Percentiles rank a stretch among this genome's conserved stretches.
Evolutionary conservation across 129 eudicot genomes (phyloP).

Genomic region (Escallonia rubra): DNA sequence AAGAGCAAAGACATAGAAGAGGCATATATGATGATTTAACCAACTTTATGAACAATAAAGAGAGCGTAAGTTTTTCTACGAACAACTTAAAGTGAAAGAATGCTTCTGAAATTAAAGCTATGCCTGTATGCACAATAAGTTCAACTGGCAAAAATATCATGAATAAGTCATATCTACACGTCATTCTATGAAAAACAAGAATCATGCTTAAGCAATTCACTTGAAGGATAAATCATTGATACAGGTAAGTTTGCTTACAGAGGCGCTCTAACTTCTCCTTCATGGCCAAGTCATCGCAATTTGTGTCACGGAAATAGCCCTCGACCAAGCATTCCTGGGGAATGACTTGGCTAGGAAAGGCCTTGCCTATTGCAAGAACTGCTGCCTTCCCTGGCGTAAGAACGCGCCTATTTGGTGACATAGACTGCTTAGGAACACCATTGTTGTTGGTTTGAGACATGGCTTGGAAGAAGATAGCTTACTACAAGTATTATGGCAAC

Average conservation of each 20-base stretch:
- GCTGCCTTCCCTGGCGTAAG: conserved; percentile 81
- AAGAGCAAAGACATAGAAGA: background rate
- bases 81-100: too few relatives aligned
- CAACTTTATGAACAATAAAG: too few relatives aligned
- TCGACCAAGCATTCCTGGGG: conserved; percentile 88
- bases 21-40: background rate
- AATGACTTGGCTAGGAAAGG: conserved; percentile 83
- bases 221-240: background rate
- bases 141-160: background rate
- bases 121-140: background rate
- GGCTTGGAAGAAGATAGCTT: background rate
- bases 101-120: too few relatives aligned
- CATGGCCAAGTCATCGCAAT: conserved; percentile 66
- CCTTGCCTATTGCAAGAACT: conserved; percentile 69
- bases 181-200: too few relatives aligned
- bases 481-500: conserved; percentile 3
- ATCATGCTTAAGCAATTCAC: background rate
- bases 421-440: conserved; percentile 17
- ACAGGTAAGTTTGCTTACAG: conserved; percentile 43
- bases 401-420: conserved; percentile 32
- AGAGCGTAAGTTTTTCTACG: too few relatives aligned
- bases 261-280: conserved; percentile 86
- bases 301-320: conserved; percentile 87
- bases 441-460: conserved; percentile 44
- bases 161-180: too few relatives aligned